Base-by-base conservation (phyloP, 805 yeast species). In the Wickerhamomyces kurtzmanii region DNA sequence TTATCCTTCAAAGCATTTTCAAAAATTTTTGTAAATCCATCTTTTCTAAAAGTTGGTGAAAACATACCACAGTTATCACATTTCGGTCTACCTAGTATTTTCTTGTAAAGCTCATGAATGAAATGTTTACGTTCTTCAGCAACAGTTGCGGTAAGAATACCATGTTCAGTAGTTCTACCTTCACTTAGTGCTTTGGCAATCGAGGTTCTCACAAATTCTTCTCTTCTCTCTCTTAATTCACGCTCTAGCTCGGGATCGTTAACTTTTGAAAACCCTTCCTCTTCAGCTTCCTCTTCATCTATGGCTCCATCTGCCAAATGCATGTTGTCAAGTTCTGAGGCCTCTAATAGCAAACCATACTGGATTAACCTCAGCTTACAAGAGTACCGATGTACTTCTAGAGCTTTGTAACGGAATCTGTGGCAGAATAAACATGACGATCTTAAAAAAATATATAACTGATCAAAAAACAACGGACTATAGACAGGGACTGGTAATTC, bases 31-130 rank as follows among this genome's bases (percentile, higher is more conserved):
- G 87, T 71, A 49, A 75, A 79, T 1, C 98, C 98, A 51, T 91
- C 99, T 47, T 87, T 89, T 59, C 98, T 75, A 64, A 79, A 89
- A 20, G 79, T 65, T 31, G 99, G 97, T 24, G 96, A 85, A 54
- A 65, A 83, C 94, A 87, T 83, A 24, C 86, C 84, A 69, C 99
- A 91, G 57, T 87, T 86, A 46, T 84, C 94, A 70, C 99, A 91
- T 55, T 77, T 82, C 31, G 86, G 77, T 55, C 96, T 74, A 26
- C 80, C 55, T 37, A 83, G 58, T 27, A 87, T 55, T 43, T 71
- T 71, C 43, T 71, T 72, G 62, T 86, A 83, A 45, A 87, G 79
- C 20, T 78, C 85, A 32, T 75, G 78, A 38, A 85, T 65, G 31
- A 74, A 55, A 8, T 50, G 51, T 51, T 89, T 86, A 58, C 99